Conservation (phyloP, 176 grass and related monocot species). For the Carex scoparia region DNA sequence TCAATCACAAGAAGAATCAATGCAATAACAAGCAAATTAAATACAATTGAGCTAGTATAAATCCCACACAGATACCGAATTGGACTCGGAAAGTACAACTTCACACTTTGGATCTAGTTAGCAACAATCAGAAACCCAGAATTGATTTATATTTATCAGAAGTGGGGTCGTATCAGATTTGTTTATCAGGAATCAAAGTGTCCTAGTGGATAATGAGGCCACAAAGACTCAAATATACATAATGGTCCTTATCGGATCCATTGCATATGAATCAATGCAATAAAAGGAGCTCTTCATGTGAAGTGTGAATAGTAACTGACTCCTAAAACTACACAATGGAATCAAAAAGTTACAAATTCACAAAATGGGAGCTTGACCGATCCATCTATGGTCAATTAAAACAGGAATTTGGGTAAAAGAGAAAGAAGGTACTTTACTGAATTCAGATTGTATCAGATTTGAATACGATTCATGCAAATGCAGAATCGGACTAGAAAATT, state of each 20-base stretch:
- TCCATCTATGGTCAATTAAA: background rate
- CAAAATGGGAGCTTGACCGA: conserved; percentile 10
- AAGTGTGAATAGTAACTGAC: background rate
- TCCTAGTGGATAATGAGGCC: background rate
- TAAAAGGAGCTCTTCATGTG: background rate
- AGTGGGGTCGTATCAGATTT: conserved; percentile 2
- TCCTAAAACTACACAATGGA: background rate
- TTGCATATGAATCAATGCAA: conserved; percentile 12
- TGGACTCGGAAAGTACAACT: background rate
- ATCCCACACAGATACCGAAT: background rate
- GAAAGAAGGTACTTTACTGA: background rate
- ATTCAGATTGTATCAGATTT: conserved; percentile 22
- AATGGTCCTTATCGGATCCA: conserved; percentile 16
- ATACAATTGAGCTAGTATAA: conserved; percentile 17
- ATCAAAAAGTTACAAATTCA: background rate
- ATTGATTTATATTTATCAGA: background rate
- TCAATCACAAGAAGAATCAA: conserved; percentile 1
- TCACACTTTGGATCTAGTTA: conserved; percentile 7
- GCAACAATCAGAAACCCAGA: background rate
- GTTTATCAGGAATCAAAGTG: background rate
- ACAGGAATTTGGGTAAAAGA: background rate
- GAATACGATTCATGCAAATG: conserved; percentile 17
- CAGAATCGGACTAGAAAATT: background rate
- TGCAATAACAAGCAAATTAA: background rate
- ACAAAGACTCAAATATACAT: conserved; percentile 13